Evolutionary conservation across 441 rosid genomes (phyloP).

Genomic region (Populus hybrid): DNA sequence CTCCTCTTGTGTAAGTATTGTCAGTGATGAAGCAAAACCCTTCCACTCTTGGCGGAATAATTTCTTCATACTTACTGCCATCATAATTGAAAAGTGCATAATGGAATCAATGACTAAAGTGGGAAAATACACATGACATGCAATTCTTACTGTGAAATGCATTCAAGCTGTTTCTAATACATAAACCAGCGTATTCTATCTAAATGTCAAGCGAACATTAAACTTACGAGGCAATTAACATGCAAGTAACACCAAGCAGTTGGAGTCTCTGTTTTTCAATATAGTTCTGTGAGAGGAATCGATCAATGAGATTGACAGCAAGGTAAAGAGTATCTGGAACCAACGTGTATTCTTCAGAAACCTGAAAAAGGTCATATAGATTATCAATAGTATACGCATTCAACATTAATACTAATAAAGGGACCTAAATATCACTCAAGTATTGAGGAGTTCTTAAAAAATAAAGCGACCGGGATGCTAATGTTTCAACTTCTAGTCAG

Average conservation of each 20-base stretch:
- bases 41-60: constrained; percentile 45
- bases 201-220: constrained; percentile 3
- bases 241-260: constrained; percentile 90
- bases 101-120: constrained; percentile 11
- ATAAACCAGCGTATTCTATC: constrained; percentile 3
- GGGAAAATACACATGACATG: background rate
- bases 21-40: constrained; percentile 55
- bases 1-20: constrained; percentile 42
- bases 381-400: constrained; percentile 13
- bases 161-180: background rate
- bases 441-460: background rate
- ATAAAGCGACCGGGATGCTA: background rate
- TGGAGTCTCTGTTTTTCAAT: constrained; percentile 85
- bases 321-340: constrained; percentile 96
- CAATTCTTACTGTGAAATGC: background rate
- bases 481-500: background rate
- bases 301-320: constrained; percentile 85
- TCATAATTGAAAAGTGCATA: constrained; percentile 12
- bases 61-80: constrained; percentile 83
- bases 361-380: constrained; percentile 45
- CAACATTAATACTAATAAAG: constrained; percentile 6
- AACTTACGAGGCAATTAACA: constrained; percentile 98
- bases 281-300: constrained; percentile 66
- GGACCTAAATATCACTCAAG: background rate
- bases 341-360: constrained; percentile 82